Evolutionary conservation across 306 rosid species (phyloP).

Genomic region (Macrotyloma uniflorum): DNA sequence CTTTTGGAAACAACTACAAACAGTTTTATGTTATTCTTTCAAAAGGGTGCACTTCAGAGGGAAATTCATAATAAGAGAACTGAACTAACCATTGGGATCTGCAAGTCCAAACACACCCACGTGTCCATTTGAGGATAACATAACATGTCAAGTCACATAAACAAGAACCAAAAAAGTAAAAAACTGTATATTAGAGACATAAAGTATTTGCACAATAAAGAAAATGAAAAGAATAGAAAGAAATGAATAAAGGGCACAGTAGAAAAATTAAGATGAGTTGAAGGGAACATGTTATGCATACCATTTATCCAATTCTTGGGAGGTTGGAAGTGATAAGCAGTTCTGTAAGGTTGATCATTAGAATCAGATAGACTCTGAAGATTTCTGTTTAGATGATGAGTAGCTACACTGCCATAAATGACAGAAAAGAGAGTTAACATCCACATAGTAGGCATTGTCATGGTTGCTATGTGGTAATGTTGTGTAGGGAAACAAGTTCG

Average conservation of each 20-base stretch:
- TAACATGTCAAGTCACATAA: constrained; percentile 30
- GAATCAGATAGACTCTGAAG: constrained; percentile 31
- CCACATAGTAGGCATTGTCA: constrained; percentile 41
- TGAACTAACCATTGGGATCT: constrained; percentile 93
- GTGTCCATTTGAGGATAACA: constrained; percentile 45
- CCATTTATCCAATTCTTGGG: constrained; percentile 94
- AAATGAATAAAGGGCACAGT: neutral
- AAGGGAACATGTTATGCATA: constrained; percentile 24
- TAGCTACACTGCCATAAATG: constrained; percentile 46
- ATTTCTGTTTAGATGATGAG: constrained; percentile 51
- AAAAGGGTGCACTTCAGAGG: neutral
- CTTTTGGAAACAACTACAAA: no score
- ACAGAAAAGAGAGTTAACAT: constrained; percentile 42
- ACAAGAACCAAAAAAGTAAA: constrained; percentile 23
- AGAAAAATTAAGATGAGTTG: neutral
- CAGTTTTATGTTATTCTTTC: no score
- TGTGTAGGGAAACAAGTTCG: neutral
- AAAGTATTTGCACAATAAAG: constrained; percentile 3
- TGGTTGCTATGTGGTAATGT: constrained; percentile 30
- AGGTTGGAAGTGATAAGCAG: constrained; percentile 90
- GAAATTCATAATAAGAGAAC: neutral
- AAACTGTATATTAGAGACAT: constrained; percentile 46
- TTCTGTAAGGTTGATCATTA: constrained; percentile 71
- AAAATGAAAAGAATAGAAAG: neutral
- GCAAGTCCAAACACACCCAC: constrained; percentile 14